Evolutionary conservation across 2,329 filamentous ascomycete genomes (phyloP).

Genomic region (Fusarium papillatum): DNA sequence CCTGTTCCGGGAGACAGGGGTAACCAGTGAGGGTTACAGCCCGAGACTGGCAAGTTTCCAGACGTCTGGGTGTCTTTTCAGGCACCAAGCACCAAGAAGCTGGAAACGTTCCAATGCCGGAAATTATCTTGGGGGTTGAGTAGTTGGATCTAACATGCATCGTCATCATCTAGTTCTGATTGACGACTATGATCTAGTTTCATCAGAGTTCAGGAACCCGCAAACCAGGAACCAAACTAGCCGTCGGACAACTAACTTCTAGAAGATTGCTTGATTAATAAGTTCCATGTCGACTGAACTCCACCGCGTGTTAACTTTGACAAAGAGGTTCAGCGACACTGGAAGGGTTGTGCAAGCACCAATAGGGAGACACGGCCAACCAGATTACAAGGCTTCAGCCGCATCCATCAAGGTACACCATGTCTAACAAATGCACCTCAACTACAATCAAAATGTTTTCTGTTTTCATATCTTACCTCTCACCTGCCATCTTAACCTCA

Average conservation of each 20-base stretch:
- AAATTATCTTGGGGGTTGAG: conserved; percentile 2
- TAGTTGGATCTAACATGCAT: background rate
- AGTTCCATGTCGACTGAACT: background rate
- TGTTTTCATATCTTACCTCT: background rate
- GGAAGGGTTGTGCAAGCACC: background rate
- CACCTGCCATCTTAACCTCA: background rate
- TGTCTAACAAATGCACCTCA: background rate
- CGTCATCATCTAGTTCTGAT: background rate
- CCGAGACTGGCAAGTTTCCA: conserved; percentile 28
- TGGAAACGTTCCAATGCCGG: conserved; percentile 18
- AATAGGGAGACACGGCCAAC: background rate
- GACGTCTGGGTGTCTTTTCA: conserved; percentile 28
- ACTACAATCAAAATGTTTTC: conserved; percentile 11
- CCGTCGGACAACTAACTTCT: background rate
- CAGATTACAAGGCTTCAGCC: background rate
- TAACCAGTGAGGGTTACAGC: conserved; percentile 32
- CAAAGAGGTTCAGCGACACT: background rate
- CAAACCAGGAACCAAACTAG: background rate
- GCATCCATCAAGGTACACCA: conserved; percentile 8
- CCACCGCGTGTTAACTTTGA: background rate
- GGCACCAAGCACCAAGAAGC: conserved; percentile 16
- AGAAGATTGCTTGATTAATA: background rate
- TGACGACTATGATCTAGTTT: background rate
- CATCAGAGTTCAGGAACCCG: background rate
- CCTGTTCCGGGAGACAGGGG: conserved; percentile 41